Evolutionary conservation across 176 grass and related monocot species (phyloP), one percentile per base, ranked within the genome.

Genomic region (Carex cristatella): DNA sequence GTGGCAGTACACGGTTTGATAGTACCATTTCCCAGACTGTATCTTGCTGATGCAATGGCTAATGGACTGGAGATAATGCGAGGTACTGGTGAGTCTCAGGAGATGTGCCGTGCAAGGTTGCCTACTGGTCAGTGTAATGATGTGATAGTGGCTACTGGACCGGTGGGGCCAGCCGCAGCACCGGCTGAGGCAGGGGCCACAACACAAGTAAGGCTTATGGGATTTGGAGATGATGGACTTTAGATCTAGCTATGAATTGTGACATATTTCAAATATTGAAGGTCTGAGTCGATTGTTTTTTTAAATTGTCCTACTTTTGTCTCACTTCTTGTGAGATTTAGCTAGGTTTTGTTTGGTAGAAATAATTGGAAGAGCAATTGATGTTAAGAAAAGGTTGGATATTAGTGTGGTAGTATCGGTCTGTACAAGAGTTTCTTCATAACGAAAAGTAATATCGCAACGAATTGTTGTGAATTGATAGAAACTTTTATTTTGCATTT

Each of bases 1-100:
- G 66, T 95, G 54, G 91, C 80, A 49, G 72, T 91, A 30, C 93
- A 95, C 61, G 87, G 89, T 23, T 46, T 93, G 84, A 86, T 87
- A 67, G 85, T 85, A 4, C 91, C 87, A 9, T 93, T 95, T 67
- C 93, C 93, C 27, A 89, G 86, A 58, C 87, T 95, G 71, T 82
- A 88, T 79, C 85, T 91, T 53, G 84, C 86, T 38, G 83, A 85
- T 69, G 81, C 81, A 54, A 83, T 83, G 81, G 81, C 81, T 23
- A 83, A 63, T 69, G 81, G 81, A 53, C 61, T 83, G 61, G 38
- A 83, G 44, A 69, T 83, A 49, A 68, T 69, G 81, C 40, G 3
- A 14, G 61, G 59, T 44, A 40, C 38, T 40, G 79, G 57, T 5
- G 60, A 82, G 18, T 65, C 38, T 30, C 15, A 83, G 80, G 19